These are phyloP conservation scores for Ottelia alismoides DNA, from an alignment of 106 monocot species.

Conservation along the genomic window DNA sequence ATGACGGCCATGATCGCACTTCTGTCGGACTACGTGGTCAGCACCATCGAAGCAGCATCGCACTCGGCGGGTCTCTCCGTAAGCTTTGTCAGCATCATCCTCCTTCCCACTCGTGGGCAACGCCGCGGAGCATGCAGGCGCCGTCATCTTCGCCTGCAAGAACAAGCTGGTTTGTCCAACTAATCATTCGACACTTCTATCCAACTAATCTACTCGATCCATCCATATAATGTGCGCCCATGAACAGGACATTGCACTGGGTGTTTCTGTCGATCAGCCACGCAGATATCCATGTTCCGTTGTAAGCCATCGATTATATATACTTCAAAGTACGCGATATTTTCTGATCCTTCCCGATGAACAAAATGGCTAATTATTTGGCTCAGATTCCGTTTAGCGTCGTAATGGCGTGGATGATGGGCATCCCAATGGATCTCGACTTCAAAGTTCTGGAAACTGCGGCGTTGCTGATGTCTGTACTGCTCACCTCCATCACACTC, in stretches of 20 bases:
- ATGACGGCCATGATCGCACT: conserved; percentile 28
- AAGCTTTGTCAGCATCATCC: conserved; percentile 13
- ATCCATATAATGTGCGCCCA: too few relatives aligned
- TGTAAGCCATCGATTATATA: too few relatives aligned
- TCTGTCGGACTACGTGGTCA: conserved; percentile 35
- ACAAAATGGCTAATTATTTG: too few relatives aligned
- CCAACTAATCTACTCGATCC: too few relatives aligned
- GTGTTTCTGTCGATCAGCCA: conserved; percentile 71
- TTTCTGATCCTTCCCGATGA: too few relatives aligned
- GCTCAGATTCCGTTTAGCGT: conserved; percentile 49
- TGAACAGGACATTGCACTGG: conserved; percentile 79
- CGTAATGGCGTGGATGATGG: conserved; percentile 66
- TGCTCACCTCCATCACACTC: conserved; percentile 39
- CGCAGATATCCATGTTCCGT: conserved; percentile 88
- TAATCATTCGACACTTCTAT: too few relatives aligned
- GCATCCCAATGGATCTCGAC: conserved; percentile 55
- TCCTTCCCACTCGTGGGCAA: too few relatives aligned
- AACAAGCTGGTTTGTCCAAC: too few relatives aligned
- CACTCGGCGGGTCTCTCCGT: conserved; percentile 4
- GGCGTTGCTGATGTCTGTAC: conserved; percentile 28
- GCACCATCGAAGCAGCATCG: conserved; percentile 53
- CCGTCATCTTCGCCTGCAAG: conserved; percentile 71
- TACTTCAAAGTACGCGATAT: too few relatives aligned
- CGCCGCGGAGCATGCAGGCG: conserved; percentile 19
- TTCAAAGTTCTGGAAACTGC: conserved; percentile 55